Evolutionary conservation across 805 yeast genomes (phyloP), one percentile per base, ranked within the genome.

Genomic region (Cyberlindnera petersonii): DNA sequence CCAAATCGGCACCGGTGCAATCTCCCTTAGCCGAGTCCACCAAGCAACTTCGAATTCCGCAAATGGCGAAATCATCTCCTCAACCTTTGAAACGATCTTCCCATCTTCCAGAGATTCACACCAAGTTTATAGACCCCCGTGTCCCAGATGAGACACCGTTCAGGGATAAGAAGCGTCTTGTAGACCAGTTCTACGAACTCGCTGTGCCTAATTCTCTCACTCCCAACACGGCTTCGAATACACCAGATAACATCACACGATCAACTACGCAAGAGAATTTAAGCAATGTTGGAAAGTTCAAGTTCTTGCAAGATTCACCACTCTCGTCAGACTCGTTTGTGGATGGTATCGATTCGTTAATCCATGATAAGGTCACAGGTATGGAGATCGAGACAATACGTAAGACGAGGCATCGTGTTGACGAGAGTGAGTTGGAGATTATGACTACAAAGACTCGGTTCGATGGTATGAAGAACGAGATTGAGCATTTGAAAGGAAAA

Each of bases 121-220:
- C 41, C 13, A 35, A 32, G 19, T 9, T 24, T n/a, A 26, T 23
- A 13, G 27, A 32, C 14, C 23, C 16, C 19, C 24, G 24, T 11
- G 18, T n/a, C 2, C 21, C 24, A 1, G 39, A 37, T 5, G 42
- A 42, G 13, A 24, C 27, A 24, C 36, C 41, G 11, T 37, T 33
- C 30, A 17, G 19, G 6, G 39, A 35, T 9, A 43, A 43, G 39
- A 30, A 43, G 16, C 26, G 52, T 17, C 41, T 50, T 1, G 54
- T 50, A 6, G 50, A 50, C 17, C 54, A 50, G 40, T 50, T 50
- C 31, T 50, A 48, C 23, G 44, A 43, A 10, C 34, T 36, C 13
- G 35, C 28, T 6, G 13, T 33, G 1, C 43, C 50, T 4, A 21
- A 20, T 20, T 7, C 24, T 16, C 17, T 31, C 20, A 26, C 42